Conservation (phyloP, 208 protist species). For the Leishmania aethiopica region DNA sequence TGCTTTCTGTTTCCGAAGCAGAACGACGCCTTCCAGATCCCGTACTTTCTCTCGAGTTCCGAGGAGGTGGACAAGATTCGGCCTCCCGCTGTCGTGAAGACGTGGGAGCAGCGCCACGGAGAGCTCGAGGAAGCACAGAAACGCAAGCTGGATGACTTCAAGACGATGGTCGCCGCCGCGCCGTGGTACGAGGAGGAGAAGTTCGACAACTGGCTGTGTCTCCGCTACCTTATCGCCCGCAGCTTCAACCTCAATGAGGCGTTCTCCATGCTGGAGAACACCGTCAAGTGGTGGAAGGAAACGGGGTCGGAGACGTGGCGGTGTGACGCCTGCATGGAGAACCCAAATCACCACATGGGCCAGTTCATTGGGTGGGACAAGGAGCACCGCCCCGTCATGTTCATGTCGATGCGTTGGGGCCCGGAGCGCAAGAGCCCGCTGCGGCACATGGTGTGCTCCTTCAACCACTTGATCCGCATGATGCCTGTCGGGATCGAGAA, state of each 20-base stretch:
- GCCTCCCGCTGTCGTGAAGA: slow-evolving; percentile 77
- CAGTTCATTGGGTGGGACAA: slow-evolving; percentile 87
- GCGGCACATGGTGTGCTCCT: slow-evolving; percentile 63
- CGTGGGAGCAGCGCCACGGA: slow-evolving; percentile 64
- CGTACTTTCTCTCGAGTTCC: slow-evolving; percentile 69
- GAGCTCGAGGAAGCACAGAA: slow-evolving; percentile 58
- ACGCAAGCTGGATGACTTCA: slow-evolving; percentile 35
- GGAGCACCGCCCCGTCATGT: slow-evolving; percentile 74
- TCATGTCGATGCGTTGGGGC: slow-evolving; percentile 87
- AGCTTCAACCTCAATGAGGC: slow-evolving; percentile 70
- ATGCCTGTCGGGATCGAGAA: slow-evolving; percentile 88
- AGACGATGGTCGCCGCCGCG: slow-evolving; percentile 40
- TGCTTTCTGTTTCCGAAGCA: slow-evolving; percentile 74
- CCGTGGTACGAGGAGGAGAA: slow-evolving; percentile 63
- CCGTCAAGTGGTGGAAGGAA: slow-evolving; percentile 71
- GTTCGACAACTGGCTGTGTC: slow-evolving; percentile 63
- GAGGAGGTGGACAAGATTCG: slow-evolving; percentile 63
- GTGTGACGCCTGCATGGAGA: slow-evolving; percentile 58
- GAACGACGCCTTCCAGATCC: slow-evolving; percentile 81
- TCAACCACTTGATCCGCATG: slow-evolving; percentile 69
- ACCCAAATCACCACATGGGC: slow-evolving; percentile 79
- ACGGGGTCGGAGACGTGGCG: slow-evolving; percentile 51
- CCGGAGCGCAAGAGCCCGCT: slow-evolving; percentile 76
- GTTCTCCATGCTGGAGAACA: slow-evolving; percentile 66
- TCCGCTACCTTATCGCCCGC: slow-evolving; percentile 77